Conservation (phyloP, 768 basidiomycete species). For the Tylopilus subfusipes region DNA sequence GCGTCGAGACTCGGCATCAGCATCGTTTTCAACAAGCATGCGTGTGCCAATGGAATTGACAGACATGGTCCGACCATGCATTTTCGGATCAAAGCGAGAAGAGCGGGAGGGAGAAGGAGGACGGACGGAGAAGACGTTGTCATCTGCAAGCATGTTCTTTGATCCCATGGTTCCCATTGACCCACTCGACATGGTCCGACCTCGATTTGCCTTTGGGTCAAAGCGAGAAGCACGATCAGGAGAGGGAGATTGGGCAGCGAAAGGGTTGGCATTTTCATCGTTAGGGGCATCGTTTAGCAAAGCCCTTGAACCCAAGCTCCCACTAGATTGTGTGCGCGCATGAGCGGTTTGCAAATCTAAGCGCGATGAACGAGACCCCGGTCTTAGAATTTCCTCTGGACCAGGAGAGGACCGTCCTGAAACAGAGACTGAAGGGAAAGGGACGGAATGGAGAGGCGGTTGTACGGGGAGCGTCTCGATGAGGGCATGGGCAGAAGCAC, state of each 20-base stretch:
- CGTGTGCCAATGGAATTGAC: constrained; percentile 65
- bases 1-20: constrained; percentile 30
- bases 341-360: constrained; percentile 34
- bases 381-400: constrained; percentile 37
- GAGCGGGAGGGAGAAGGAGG: constrained; percentile 57
- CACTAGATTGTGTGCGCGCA: constrained; percentile 47
- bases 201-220: constrained; percentile 38
- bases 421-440: constrained; percentile 59
- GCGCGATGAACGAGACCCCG: constrained; percentile 34
- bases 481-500: constrained; percentile 47
- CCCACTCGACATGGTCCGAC: constrained; percentile 43
- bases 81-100: constrained; percentile 82
- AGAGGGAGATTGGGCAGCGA: constrained; percentile 35
- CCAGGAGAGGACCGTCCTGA: constrained; percentile 46
- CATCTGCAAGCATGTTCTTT: constrained; percentile 35
- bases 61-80: constrained; percentile 58
- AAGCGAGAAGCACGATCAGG: constrained; percentile 41
- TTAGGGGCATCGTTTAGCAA: constrained; percentile 40
- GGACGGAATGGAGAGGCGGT: constrained; percentile 48
- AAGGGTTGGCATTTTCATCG: constrained; percentile 32
- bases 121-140: constrained; percentile 68
- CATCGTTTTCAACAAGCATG: constrained; percentile 57
- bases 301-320: constrained; percentile 48
- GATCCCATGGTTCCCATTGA: constrained; percentile 41
- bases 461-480: constrained; percentile 41